Conservation (phyloP, 768 basidiomycete genomes). For the Lentinula sp. region DNA sequence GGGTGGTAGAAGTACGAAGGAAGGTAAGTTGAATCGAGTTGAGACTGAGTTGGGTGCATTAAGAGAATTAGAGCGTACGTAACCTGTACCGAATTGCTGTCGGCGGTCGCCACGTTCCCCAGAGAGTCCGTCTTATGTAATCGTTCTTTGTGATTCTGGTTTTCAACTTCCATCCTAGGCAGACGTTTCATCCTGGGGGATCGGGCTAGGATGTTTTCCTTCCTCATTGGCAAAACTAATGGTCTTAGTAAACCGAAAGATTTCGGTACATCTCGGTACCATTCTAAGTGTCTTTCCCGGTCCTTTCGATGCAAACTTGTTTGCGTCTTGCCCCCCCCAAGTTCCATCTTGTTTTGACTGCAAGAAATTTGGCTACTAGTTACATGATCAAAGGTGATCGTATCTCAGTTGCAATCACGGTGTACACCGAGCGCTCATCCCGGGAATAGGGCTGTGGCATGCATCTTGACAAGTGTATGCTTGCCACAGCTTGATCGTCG, state of each 20-base stretch:
- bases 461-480: neutral
- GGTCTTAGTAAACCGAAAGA: too few relatives aligned
- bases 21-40: neutral
- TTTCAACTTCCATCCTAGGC: neutral
- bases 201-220: too few relatives aligned
- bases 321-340: too few relatives aligned
- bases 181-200: neutral
- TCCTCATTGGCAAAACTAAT: too few relatives aligned
- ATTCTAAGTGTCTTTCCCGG: too few relatives aligned
- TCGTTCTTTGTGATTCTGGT: neutral
- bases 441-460: neutral
- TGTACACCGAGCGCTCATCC: neutral
- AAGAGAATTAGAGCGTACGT: neutral
- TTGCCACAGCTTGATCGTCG: neutral
- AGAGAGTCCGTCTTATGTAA: neutral
- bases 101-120: neutral
- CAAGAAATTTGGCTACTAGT: neutral
- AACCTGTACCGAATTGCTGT: neutral
- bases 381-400: neutral
- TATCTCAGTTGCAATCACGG: neutral
- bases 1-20: neutral
- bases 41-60: neutral
- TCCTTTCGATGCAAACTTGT: neutral
- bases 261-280: too few relatives aligned
- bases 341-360: neutral